Percentiles rank a stretch among this genome's conserved stretches.
phyloP scores from a whole-genome alignment of 176 grass and related monocot species.

The Typha latifolia region DNA sequence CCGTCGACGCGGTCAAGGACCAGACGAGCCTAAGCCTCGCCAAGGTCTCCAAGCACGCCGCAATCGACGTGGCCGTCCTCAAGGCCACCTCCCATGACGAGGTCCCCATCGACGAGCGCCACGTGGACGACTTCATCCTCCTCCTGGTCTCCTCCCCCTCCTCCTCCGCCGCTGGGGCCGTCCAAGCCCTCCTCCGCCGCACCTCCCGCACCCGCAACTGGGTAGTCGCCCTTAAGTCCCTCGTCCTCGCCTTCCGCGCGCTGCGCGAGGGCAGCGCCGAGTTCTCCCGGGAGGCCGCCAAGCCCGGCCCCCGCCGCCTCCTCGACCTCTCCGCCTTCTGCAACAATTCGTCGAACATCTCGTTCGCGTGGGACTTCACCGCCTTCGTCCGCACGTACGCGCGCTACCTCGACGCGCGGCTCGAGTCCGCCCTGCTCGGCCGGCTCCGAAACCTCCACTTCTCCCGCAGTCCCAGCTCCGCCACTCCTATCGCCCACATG shows the following conservation, averaged over 20 bases:
- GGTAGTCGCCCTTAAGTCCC: conserved; percentile 41
- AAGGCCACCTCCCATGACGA: conserved; percentile 42
- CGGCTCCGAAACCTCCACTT: conserved; percentile 19
- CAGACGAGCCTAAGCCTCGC: conserved; percentile 31
- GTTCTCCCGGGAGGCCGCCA: conserved; percentile 21
- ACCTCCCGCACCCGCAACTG: conserved; percentile 30
- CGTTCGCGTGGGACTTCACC: conserved; percentile 30
- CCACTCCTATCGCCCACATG: conserved; percentile 12
- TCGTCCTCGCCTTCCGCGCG: conserved; percentile 17
- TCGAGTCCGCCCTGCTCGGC: conserved; percentile 21
- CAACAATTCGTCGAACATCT: conserved; percentile 7
- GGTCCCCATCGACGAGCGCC: conserved; percentile 12
- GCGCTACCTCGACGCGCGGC: conserved; percentile 30
- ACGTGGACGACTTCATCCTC: conserved; percentile 19
- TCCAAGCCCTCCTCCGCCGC: conserved; percentile 27
- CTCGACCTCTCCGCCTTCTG: conserved; percentile 37
- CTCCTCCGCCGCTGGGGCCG: conserved; percentile 12
- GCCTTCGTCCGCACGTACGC: conserved; percentile 28
- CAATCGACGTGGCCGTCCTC: conserved; percentile 33
- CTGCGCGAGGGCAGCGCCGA: conserved; percentile 21
- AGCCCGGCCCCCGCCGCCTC: conserved; percentile 10
- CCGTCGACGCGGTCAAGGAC: conserved; percentile 31
- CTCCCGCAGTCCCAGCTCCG: background rate
- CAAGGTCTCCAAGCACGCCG: conserved; percentile 19
- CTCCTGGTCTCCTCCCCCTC: conserved; percentile 6